These are phyloP conservation scores for Saccharomyces hybrid DNA, from an alignment of 1,139 yeast genomes.

Conservation along the genomic window DNA sequence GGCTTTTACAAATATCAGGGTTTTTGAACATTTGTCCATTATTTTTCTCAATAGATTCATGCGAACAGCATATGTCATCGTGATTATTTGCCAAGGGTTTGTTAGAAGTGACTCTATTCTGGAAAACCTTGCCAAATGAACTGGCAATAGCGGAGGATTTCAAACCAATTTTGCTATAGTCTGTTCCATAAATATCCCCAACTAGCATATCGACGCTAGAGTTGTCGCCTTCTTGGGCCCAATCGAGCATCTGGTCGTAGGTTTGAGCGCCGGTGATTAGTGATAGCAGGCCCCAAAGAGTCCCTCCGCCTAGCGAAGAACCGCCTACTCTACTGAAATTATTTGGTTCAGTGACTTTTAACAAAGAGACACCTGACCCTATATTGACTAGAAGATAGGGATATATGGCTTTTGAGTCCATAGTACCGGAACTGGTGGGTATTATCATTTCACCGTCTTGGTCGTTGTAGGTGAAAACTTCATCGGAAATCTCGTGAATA, in stretches of 20 bases:
- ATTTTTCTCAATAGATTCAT: background rate
- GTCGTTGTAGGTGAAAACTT: constrained; percentile 74
- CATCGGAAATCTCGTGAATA: constrained; percentile 74
- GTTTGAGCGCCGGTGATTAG: constrained; percentile 80
- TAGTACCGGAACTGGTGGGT: constrained; percentile 7
- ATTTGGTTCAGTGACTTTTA: constrained; percentile 73
- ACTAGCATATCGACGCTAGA: constrained; percentile 89
- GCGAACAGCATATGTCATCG: too few species aligned
- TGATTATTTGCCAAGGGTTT: background rate
- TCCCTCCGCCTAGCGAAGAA: constrained; percentile 97
- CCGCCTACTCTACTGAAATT: constrained; percentile 85
- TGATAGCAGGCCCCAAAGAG: constrained; percentile 91
- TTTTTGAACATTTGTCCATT: constrained; percentile 21
- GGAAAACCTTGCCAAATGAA: constrained; percentile 95
- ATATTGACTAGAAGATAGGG: constrained; percentile 83
- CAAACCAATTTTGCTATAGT: constrained; percentile 82
- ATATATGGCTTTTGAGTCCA: constrained; percentile 36
- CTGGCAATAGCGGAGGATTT: constrained; percentile 88
- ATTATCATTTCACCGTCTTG: constrained; percentile 33
- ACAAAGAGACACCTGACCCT: constrained; percentile 95
- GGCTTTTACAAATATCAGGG: constrained; percentile 79
- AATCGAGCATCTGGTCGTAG: constrained; percentile 88
- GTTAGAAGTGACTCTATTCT: constrained; percentile 37
- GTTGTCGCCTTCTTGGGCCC: constrained; percentile 87
- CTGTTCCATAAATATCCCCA: constrained; percentile 91